A percentile compares a stretch with the other conserved stretches of the same genome.
These are phyloP conservation scores for Tarenaya hassleriana DNA, from an alignment of 345 rosid genomes.

Conservation along the genomic window DNA sequence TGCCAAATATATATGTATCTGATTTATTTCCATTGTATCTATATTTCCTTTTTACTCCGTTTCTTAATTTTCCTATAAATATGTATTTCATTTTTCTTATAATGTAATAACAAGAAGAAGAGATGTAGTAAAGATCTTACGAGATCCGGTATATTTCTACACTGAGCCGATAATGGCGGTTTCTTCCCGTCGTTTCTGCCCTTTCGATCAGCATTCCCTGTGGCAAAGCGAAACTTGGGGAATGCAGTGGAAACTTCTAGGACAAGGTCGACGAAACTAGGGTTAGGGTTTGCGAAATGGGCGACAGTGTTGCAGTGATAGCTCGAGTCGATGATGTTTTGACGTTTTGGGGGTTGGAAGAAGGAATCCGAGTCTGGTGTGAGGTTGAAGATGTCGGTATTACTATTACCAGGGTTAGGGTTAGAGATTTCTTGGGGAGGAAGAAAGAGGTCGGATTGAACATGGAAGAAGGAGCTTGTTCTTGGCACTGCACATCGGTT, in stretches of 20 bases:
- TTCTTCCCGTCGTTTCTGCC: conserved; percentile 11
- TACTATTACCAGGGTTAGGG: conserved; percentile 23
- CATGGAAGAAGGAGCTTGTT: conserved; percentile 22
- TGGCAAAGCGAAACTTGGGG: conserved; percentile 5
- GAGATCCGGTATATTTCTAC: too few relatives aligned
- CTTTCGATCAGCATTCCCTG: conserved; percentile 9
- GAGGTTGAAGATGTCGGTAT: conserved; percentile 10
- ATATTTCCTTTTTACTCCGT: too few relatives aligned
- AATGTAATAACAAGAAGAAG: too few relatives aligned
- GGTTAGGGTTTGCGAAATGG: conserved; percentile 13
- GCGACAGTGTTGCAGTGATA: conserved; percentile 17
- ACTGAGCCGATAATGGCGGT: conserved; percentile 31
- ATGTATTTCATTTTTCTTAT: too few relatives aligned
- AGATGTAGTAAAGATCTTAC: too few relatives aligned
- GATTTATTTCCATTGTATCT: too few relatives aligned
- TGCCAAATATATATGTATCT: too few relatives aligned
- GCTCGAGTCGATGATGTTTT: conserved; percentile 15
- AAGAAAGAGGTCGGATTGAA: conserved; percentile 16
- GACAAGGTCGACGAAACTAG: not conserved
- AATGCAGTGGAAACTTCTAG: conserved; percentile 1
- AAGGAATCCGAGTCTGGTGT: conserved; percentile 11
- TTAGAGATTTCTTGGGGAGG: conserved; percentile 20
- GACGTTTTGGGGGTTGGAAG: conserved; percentile 15
- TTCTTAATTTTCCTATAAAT: too few relatives aligned
- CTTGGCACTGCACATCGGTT: conserved; percentile 13